These are phyloP conservation scores for Gossypium ekmanianum DNA, from an alignment of 345 rosid genomes.

Conservation along the genomic window DNA sequence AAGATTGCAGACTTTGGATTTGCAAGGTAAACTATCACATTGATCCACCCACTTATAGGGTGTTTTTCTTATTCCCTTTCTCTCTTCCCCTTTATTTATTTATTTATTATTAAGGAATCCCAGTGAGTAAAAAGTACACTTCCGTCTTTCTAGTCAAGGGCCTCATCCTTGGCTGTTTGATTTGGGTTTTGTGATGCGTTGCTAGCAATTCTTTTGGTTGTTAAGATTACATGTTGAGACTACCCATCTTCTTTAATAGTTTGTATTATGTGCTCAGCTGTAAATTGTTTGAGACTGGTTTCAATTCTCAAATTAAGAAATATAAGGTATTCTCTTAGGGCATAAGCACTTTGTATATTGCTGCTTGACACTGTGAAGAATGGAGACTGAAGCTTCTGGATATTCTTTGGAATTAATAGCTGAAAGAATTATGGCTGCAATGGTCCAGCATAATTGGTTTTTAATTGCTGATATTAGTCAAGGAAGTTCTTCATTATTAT, in stretches of 20 bases:
- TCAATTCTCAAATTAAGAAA: background rate
- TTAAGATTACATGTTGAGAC: background rate
- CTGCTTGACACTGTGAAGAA: background rate
- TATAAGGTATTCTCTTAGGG: background rate
- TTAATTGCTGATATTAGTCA: background rate
- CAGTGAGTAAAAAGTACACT: background rate
- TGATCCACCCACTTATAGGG: background rate
- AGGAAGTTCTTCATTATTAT: background rate
- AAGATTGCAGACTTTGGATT: conserved; percentile 99
- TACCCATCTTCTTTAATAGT: background rate
- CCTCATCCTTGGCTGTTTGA: conserved; percentile 1
- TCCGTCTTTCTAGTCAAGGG: background rate
- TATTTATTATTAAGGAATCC: background rate
- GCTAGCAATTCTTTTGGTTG: background rate
- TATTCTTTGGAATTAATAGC: background rate
- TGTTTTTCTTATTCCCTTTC: background rate
- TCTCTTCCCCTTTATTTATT: background rate
- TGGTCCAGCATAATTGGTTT: background rate
- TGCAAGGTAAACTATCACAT: conserved; percentile 66
- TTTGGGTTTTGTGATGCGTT: background rate
- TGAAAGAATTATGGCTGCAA: background rate
- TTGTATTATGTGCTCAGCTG: background rate
- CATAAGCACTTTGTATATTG: background rate
- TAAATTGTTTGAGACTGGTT: conserved; percentile 1
- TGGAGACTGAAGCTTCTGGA: background rate